phyloP scores from a whole-genome alignment of 2,329 filamentous ascomycete genomes.

The Domatiomyces globalis region DNA sequence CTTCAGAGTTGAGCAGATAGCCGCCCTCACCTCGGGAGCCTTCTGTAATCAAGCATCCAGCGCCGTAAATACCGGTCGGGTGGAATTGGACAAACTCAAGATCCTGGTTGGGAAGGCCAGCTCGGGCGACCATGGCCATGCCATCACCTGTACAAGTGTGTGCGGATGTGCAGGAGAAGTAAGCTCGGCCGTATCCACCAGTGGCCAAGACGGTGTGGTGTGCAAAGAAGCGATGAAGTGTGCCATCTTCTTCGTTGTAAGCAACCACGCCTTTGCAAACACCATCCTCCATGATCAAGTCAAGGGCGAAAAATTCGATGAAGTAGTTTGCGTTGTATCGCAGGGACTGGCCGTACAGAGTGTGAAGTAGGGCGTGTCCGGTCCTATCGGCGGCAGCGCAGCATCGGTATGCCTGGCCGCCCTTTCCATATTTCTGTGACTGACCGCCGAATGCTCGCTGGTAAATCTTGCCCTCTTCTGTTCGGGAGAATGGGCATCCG shows the following conservation, averaged over 20 bases:
- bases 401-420: constrained; percentile 94
- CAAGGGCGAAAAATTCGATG: constrained; percentile 96
- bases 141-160: constrained; percentile 98
- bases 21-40: constrained; percentile 96
- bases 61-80: constrained; percentile 96
- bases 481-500: constrained; percentile 84
- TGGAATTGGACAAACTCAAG: constrained; percentile 99
- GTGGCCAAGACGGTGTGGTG: constrained; percentile 96
- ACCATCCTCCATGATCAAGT: constrained; percentile 94
- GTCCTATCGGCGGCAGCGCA: constrained; percentile 93
- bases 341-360: constrained; percentile 92
- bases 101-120: constrained; percentile 96
- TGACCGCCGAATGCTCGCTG: constrained; percentile 98
- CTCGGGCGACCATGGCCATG: constrained; percentile 98
- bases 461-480: constrained; percentile 93
- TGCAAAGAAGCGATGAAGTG: constrained; percentile 88
- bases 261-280: constrained; percentile 93
- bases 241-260: constrained; percentile 98
- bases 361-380: constrained; percentile 93
- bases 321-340: constrained; percentile 99
- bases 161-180: constrained; percentile 95
- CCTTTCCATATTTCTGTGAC: constrained; percentile 87
- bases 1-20: constrained; percentile 92
- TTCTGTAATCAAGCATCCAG: constrained; percentile 94
- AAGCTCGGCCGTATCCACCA: constrained; percentile 92